Evolutionary conservation across 2,329 filamentous ascomycete genomes (phyloP), one percentile per base, ranked within the genome.

Genomic region (Lojkania enalia): DNA sequence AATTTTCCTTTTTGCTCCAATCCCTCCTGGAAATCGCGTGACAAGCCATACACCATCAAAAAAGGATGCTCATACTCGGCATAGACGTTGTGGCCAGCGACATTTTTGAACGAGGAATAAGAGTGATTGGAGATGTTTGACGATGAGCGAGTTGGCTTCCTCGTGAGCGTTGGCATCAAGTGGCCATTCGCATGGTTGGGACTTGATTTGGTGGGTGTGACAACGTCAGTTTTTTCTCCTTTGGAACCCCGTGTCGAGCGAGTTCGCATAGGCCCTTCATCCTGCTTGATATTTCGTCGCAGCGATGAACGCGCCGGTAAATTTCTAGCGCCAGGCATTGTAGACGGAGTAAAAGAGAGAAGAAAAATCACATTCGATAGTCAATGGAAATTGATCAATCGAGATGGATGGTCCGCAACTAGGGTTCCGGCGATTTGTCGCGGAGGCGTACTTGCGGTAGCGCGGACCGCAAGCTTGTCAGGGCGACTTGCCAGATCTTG

Each of bases 51-150:
- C 25, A 71, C 61, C 55, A 61, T 64, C 12, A 70, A 57, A 29
- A 66, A 54, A 20, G 60, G 63, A 25, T 54, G 48, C 42, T 66
- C 54, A 35, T 62, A 70, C n/a, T 55, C 58, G 36, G 61, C 64
- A 41, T 63, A 61, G 16, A 69, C 53, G 25, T 61, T 57, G 16
- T 52, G 49, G 23, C 54, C 60, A 36, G 55, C 55, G 16, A 46
- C 47, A 38, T 62, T 60, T 16, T 59, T 47, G 25, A 52, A 48
- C 14, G 54, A 54, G n/a, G n/a, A n/a, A n/a, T n/a, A n/a, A n/a
- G n/a, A n/a, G 36, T 64, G 62, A 35, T 58, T 66, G 20, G 66
- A 66, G 32, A 66, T 57, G 38, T 62, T 65, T n/a, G 66, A 69
- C 27, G 62, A 62, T 27, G 65, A 64, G 14, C 67, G 62, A 30